These are phyloP conservation scores for Diplosphaera chodatii DNA, from an alignment of 139 green algal genomes.

Conservation along the genomic window DNA sequence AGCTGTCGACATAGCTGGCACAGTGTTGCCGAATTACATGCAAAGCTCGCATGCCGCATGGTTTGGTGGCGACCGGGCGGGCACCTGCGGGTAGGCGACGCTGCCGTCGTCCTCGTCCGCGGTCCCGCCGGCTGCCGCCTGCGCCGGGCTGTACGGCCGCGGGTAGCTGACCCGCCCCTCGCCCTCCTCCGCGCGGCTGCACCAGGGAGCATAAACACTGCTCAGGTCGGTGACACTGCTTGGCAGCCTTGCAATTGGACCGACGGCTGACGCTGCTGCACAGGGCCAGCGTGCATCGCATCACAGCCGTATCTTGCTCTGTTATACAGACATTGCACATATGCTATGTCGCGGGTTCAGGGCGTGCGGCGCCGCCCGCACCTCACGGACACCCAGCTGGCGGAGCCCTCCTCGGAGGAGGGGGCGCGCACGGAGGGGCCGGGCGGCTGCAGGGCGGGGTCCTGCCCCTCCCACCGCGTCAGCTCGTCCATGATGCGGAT, in stretches of 20 bases:
- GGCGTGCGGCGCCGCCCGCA: too few relatives aligned
- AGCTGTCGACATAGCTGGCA: too few relatives aligned
- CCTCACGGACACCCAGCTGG: background rate
- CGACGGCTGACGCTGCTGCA: too few relatives aligned
- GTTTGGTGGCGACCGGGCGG: too few relatives aligned
- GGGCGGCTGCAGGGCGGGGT: background rate
- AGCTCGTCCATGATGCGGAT: constrained; percentile 1
- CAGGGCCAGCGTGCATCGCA: too few relatives aligned
- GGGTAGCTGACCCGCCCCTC: background rate
- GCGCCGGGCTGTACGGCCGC: background rate
- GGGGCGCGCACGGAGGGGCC: background rate
- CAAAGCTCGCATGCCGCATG: background rate
- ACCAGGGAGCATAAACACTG: background rate
- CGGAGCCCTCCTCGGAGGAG: background rate
- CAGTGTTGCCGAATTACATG: too few relatives aligned
- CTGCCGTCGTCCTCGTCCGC: background rate
- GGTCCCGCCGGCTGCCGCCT: too few relatives aligned
- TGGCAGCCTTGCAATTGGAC: too few relatives aligned
- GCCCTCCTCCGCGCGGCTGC: background rate
- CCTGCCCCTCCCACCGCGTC: background rate
- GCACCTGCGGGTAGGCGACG: background rate
- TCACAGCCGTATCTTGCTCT: too few relatives aligned
- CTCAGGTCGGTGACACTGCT: background rate
- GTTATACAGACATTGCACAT: too few relatives aligned
- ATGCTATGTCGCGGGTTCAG: background rate